Conservation (phyloP, 2,329 filamentous ascomycete genomes). For the Claviceps paspali region DNA sequence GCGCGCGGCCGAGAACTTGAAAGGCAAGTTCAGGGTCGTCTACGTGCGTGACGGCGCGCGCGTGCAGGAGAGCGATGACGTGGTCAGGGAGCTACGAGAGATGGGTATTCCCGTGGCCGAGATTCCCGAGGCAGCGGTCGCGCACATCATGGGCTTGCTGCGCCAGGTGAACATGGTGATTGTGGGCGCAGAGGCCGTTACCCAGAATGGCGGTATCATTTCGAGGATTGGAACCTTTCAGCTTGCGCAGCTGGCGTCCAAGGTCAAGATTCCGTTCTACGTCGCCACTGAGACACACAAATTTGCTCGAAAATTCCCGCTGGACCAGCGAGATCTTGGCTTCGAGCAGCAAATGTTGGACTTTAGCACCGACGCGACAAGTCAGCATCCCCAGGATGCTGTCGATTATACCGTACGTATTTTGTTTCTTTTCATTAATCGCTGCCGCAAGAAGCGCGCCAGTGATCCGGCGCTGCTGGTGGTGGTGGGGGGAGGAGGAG, state of each 20-base stretch:
- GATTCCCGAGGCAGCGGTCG: constrained; percentile 46
- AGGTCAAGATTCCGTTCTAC: constrained; percentile 61
- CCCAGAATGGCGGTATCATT: constrained; percentile 87
- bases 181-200: constrained; percentile 68
- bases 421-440: no score
- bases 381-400: constrained; percentile 33
- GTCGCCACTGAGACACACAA: constrained; percentile 94
- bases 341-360: constrained; percentile 64
- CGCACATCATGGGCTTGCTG: constrained; percentile 50
- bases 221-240: constrained; percentile 76
- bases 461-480: no score
- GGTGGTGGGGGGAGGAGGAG: no score
- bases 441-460: no score
- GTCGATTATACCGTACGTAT: constrained; percentile 58
- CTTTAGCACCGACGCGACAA: constrained; percentile 42
- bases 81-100: constrained; percentile 55
- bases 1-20: constrained; percentile 45
- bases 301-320: constrained; percentile 75
- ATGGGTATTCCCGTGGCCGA: constrained; percentile 67
- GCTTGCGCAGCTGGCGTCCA: constrained; percentile 64
- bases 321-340: constrained; percentile 67
- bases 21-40: constrained; percentile 65
- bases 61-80: constrained; percentile 47
- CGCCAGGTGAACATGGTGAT: constrained; percentile 50
- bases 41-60: constrained; percentile 51